phyloP scores from a whole-genome alignment of 768 basidiomycete genomes.

The Infundibulicybe gibba region DNA sequence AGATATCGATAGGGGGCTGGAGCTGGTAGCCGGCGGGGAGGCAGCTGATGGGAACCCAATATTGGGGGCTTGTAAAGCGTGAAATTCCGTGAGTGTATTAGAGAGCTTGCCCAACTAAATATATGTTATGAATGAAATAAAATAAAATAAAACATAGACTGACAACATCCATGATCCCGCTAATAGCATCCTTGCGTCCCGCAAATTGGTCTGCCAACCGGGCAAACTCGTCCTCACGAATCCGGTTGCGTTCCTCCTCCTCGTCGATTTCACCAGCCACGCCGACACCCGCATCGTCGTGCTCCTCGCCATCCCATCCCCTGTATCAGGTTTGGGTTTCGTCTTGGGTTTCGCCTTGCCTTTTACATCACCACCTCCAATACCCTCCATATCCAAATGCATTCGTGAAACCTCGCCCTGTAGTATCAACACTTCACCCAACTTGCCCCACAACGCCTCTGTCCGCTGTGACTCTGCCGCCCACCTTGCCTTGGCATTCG shows the following conservation, averaged over 20 bases:
- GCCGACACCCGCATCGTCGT: conserved; percentile 44
- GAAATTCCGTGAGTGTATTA: conserved; percentile 44
- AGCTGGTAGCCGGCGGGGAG: conserved; percentile 10
- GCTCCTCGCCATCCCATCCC: conserved; percentile 25
- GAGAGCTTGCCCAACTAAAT: conserved; percentile 57
- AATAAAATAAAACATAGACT: conserved; percentile 7
- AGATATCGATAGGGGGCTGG: conserved; percentile 9
- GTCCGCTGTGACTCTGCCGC: conserved; percentile 21
- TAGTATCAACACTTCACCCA: conserved; percentile 65
- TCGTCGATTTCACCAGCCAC: conserved; percentile 49
- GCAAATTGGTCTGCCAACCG: conserved; percentile 66
- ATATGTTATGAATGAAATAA: conserved; percentile 5
- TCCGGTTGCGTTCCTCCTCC: conserved; percentile 50
- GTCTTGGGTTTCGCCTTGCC: conserved; percentile 33
- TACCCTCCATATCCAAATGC: conserved; percentile 74
- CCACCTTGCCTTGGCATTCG: background rate
- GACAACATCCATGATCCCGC: conserved; percentile 74
- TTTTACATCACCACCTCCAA: conserved; percentile 35
- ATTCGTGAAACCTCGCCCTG: conserved; percentile 70
- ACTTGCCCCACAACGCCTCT: conserved; percentile 62
- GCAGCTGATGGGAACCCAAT: conserved; percentile 33
- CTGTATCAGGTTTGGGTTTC: conserved; percentile 14
- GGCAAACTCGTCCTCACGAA: conserved; percentile 66
- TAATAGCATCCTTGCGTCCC: conserved; percentile 64
- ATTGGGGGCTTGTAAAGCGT: conserved; percentile 42